Evolutionary conservation across 331 rosid species (phyloP).

Genomic region (Erythrophleum ivorense): DNA sequence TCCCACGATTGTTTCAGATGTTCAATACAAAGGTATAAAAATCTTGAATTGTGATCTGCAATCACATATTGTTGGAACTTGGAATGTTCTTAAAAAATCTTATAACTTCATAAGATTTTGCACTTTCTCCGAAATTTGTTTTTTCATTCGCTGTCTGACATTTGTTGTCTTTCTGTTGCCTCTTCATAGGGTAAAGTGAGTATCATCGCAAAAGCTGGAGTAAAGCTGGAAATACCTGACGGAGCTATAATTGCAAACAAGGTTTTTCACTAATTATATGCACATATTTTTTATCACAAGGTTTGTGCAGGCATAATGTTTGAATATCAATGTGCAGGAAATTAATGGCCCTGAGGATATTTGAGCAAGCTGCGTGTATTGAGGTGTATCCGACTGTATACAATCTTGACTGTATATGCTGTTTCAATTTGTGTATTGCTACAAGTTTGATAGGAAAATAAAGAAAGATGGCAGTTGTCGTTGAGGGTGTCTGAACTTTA

Average conservation of each 20-base stretch:
- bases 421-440: not conserved
- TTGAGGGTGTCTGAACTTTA: constrained; percentile 23
- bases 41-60: not conserved
- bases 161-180: constrained; percentile 29
- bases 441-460: constrained; percentile 23
- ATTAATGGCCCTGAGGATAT: constrained; percentile 65
- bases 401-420: constrained; percentile 18
- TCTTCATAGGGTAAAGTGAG: constrained; percentile 45
- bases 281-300: constrained; percentile 1
- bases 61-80: not conserved
- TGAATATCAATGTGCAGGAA: constrained; percentile 47
- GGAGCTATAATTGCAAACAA: constrained; percentile 43
- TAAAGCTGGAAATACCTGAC: constrained; percentile 48
- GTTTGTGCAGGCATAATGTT: constrained; percentile 14
- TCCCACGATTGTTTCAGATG: constrained; percentile 13
- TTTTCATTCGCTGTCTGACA: not conserved
- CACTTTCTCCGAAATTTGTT: not conserved
- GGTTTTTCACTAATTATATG: constrained; percentile 29
- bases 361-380: constrained; percentile 35
- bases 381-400: not conserved
- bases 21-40: not conserved
- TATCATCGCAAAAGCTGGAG: constrained; percentile 44
- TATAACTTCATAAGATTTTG: not conserved
- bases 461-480: constrained; percentile 8
- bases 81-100: not conserved